A percentile compares a stretch with the other conserved stretches of the same genome.
Conservation (phyloP, 176 grass and related monocot species). For the Dactylis glomerata region DNA sequence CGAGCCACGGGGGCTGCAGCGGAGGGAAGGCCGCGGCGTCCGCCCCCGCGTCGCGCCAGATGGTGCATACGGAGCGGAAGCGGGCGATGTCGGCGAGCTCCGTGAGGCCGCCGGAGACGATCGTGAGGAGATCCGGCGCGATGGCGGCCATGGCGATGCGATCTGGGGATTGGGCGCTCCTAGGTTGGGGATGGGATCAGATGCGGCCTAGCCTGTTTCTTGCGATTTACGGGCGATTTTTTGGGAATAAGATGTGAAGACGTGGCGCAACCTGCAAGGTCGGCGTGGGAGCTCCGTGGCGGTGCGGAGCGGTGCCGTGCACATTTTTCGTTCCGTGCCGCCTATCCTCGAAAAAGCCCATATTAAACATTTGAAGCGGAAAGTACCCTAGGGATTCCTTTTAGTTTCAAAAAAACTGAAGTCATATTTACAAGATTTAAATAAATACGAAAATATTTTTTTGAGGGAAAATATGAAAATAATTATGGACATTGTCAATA, state of each 20-base stretch:
- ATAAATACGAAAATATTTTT: too few species aligned
- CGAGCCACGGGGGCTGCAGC: slow-evolving; percentile 33
- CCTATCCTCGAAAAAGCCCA: background rate
- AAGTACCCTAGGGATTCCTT: too few species aligned
- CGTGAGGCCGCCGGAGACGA: slow-evolving; percentile 37
- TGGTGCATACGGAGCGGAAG: slow-evolving; percentile 57
- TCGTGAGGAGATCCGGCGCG: slow-evolving; percentile 42
- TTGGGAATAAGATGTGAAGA: background rate
- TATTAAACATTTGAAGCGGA: too few species aligned
- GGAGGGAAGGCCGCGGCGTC: slow-evolving; percentile 26
- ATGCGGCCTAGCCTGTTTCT: background rate
- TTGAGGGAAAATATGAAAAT: too few species aligned
- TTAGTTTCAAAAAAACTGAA: too few species aligned
- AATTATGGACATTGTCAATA: too few species aligned
- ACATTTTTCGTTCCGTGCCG: background rate
- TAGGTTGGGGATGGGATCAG: background rate
- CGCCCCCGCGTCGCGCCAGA: slow-evolving; percentile 37
- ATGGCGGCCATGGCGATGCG: slow-evolving; percentile 36
- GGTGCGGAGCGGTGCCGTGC: background rate
- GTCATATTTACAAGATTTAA: too few species aligned
- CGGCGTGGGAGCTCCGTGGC: slow-evolving; percentile 8
- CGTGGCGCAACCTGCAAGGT: slow-evolving; percentile 33
- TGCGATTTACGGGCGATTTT: background rate
- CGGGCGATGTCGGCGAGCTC: slow-evolving; percentile 52
- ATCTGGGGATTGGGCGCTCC: slow-evolving; percentile 1